Base-by-base conservation (phyloP, 257 asterid species). In the Coffea canephora region DNA sequence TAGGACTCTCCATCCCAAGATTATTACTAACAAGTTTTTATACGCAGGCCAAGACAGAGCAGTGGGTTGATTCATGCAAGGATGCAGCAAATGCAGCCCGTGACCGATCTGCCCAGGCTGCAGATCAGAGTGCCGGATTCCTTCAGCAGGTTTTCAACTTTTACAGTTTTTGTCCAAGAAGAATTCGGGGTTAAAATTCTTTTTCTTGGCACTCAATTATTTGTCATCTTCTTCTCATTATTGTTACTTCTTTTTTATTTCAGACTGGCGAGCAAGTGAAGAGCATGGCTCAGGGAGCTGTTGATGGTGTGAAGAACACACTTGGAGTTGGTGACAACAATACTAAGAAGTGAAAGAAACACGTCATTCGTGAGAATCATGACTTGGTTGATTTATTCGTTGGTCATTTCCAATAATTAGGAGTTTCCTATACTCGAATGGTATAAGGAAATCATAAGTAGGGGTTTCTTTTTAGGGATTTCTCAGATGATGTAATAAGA, bases 301-400 rank as follows among this genome's bases (percentile, higher is more conserved):
- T 91, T 52, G 97, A 92, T 78, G 96, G 97, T 3, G 86, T 89
- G 81, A 92, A 88, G 86, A 91, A 88, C 87, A 92, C 91, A 72
- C 90, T 92, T 64, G 97, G 97, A 81, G 83, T 92, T 83, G 87
- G 94, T 36, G 91, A 71, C 0, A 41, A 90, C 5, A 89, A 83
- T 54, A 77, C 49, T 46, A 71, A 19, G 89, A 91, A 90, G 85
- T 90, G 87, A 91, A 83, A n/a, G 21, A n/a, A 66, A 27, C 54
- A 10, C 7, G 7, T 13, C 19, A 39, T 41, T 39, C 43, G 4
- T 39, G 43, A 39, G 43, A 18, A 6, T 46, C 57, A 19, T 31
- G n/a, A 76, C 1, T 9, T 61, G 10, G 2, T 41, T 11, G 2
- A 75, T 19, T 19, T 8, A 5, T 3, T 8, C 12, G 0, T 13